phyloP scores from a whole-genome alignment of 768 basidiomycete species.

The Tylopilus sp. region DNA sequence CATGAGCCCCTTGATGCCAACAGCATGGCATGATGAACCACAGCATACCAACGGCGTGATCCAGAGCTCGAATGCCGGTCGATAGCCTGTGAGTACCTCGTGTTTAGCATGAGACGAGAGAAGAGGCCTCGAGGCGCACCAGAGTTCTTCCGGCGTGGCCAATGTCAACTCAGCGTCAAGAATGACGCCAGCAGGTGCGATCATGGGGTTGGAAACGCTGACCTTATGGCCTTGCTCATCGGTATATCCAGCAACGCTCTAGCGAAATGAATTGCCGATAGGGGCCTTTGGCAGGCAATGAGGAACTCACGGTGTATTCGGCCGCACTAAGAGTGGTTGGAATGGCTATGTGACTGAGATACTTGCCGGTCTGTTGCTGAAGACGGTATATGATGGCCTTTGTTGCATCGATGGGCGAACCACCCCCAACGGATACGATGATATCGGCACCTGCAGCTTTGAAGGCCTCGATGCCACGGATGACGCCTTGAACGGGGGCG shows the following conservation, averaged over 20 bases:
- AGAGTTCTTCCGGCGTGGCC: slow-evolving; percentile 69
- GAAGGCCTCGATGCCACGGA: slow-evolving; percentile 52
- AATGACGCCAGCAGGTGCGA: slow-evolving; percentile 71
- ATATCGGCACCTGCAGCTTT: slow-evolving; percentile 58
- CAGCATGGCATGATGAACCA: background rate
- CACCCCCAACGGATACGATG: slow-evolving; percentile 74
- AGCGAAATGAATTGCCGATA: slow-evolving; percentile 1
- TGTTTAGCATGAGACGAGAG: slow-evolving; percentile 8
- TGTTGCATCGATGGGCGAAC: slow-evolving; percentile 75
- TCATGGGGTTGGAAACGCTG: slow-evolving; percentile 46
- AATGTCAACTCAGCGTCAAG: slow-evolving; percentile 75
- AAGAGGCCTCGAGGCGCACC: slow-evolving; percentile 39
- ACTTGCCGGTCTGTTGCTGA: slow-evolving; percentile 51
- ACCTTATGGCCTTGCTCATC: slow-evolving; percentile 68
- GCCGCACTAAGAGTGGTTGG: slow-evolving; percentile 82
- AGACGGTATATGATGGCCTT: slow-evolving; percentile 68
- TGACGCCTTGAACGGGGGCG: slow-evolving; percentile 64
- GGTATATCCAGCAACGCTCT: slow-evolving; percentile 70
- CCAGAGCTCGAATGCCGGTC: slow-evolving; percentile 73
- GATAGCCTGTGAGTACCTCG: slow-evolving; percentile 52
- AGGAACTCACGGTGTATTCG: slow-evolving; percentile 56
- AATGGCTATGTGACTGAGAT: slow-evolving; percentile 67
- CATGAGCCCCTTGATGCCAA: background rate
- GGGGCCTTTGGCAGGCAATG: background rate
- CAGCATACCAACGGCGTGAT: slow-evolving; percentile 68